Conservation (phyloP, 2,329 filamentous ascomycete genomes). For the Monilinia polystroma region DNA sequence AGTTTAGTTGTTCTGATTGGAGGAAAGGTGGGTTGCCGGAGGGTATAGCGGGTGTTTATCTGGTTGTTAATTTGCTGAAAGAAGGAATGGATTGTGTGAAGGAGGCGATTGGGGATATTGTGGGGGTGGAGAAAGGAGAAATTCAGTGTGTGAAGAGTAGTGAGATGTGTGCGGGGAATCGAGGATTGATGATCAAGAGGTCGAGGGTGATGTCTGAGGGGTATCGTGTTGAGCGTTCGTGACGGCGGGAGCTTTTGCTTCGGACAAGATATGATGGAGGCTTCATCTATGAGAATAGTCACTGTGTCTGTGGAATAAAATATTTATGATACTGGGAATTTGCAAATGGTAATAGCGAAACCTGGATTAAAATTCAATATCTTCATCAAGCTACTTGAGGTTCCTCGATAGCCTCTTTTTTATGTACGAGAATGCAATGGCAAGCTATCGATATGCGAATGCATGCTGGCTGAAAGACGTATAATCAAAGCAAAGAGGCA, state of each 20-base stretch:
- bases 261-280: background rate
- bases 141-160: background rate
- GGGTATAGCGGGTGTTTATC: background rate
- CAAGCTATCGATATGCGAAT: too few relatives aligned
- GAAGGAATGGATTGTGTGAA: background rate
- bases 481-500: too few relatives aligned
- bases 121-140: background rate
- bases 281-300: background rate
- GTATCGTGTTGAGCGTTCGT: too few relatives aligned
- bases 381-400: too few relatives aligned
- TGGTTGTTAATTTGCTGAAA: background rate
- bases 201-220: background rate
- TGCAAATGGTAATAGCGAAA: too few relatives aligned
- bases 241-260: background rate
- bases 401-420: too few relatives aligned
- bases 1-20: background rate
- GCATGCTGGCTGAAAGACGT: too few relatives aligned
- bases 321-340: too few relatives aligned
- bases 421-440: too few relatives aligned
- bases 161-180: background rate
- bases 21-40: fast-evolving
- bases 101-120: background rate
- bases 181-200: too few relatives aligned
- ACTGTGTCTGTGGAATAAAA: background rate
- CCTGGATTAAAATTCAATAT: too few relatives aligned